Evolutionary conservation across 768 basidiomycete species (phyloP), one percentile per base, ranked within the genome.

Genomic region (Rubroboletus pulcherrimus): DNA sequence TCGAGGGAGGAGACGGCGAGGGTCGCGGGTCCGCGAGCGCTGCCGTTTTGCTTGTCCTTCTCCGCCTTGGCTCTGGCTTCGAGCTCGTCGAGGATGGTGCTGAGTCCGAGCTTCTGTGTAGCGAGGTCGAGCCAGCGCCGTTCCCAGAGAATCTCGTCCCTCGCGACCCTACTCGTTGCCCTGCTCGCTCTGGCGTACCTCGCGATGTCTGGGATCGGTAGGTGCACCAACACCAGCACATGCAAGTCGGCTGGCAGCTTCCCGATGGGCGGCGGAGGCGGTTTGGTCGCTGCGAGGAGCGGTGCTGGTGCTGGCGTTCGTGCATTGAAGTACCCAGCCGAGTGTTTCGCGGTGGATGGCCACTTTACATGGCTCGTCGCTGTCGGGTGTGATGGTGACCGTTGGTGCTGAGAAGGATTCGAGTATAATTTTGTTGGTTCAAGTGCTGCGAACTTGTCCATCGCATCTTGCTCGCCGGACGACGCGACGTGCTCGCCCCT

Each of bases 361-460:
- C 19, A 50, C 34, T 66, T 68, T 31, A 29, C 44, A 53, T 39
- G 72, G 67, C 34, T 51, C 19, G 57, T 53, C 57, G 47, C 26
- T 10, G 56, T 37, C 14, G 26, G 29, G 0, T 49, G 15, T 33
- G 58, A 29, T 9, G 53, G 15, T 15, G 45, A n/a, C 7, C 69
- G 63, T 31, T 69, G 67, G 15, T 73, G 66, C 3, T 68, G 69
- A 51, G 76, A 64, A 44, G 62, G 65, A 41, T 52, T 61, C 39
- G 69, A 59, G 65, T 85, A 79, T 17, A 88, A 73, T 51, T 78
- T 82, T 24, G 81, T 81, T 4, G 93, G 92, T 67, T 93, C 88
- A 39, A 95, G 81, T 0, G 90, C 81, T n/a, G 84, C 78, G 72
- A 94, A 94, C 72, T 89, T 90, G 75, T 95, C 87, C 91, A 92